Base-by-base conservation (phyloP, 768 basidiomycete genomes). In the Russula foetens region DNA sequence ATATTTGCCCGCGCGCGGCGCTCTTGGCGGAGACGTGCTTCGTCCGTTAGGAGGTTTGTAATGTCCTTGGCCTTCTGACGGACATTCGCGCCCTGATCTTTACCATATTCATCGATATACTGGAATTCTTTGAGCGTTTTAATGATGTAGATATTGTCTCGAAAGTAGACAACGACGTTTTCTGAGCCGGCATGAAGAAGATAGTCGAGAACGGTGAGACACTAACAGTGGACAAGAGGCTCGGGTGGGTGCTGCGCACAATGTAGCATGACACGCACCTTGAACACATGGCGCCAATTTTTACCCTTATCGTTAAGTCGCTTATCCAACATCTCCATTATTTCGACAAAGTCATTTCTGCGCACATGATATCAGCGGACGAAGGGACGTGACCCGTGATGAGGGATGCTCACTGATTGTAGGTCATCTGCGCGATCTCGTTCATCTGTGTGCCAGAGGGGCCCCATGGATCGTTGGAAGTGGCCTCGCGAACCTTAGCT, bases 261-360 rank as follows among this genome's bases (percentile, higher is more conserved):
- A 43, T n/a, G 19, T 35, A 35, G 14, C 17, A 12, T 2, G 11
- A 45, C 23, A 62, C 79, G 60, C 58, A 86, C 92, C 81, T 98
- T 98, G 83, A 97, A 98, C 59, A 98, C 96, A 78, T 99, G 97
- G 54, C 96, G 83, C 97, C 97, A 99, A 69, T 98, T 98, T 84
- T 98, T 98, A 39, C 97, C 97, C 79, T 97, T 98, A 77, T 99
- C 97, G 67, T 94, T 94, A 63, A 99, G 76, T 53, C 97, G 85
- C 75, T 99, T 98, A 75, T 98, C 97, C 51, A 99, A 81, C 92
- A 98, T 97, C 78, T 99, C 97, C 93, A 99, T 98, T 69, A 99
- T 92, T 76, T 99, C 97, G 14, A 98, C 93, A 72, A 99, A 99
- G 69, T 98, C 95, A 61, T 85, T 88, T 74, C 94, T 84, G 66